Evolutionary conservation across 2,329 filamentous ascomycete species (phyloP), one percentile per base, ranked within the genome.

Genomic region (Penicillium concentricum): DNA sequence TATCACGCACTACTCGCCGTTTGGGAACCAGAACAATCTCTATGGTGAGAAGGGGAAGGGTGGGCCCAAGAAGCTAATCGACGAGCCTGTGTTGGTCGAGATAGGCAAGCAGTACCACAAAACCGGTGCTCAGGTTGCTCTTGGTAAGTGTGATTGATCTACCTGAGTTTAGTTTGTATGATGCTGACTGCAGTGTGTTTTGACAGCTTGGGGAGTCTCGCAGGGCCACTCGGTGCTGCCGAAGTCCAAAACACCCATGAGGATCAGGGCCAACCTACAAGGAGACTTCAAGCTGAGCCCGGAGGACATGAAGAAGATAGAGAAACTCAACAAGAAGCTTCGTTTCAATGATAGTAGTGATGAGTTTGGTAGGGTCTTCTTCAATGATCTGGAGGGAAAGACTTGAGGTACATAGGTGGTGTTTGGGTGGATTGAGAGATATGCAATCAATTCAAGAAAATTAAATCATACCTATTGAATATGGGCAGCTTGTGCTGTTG

Each of bases 301-400:
- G 0, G 81, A 82, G 49, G 86, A 89, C 64, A 72, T 88, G 64
- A 71, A 81, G 66, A 82, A 80, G 72, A 82, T 86, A 50, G 74
- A 78, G 38, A 65, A 59, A 0, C 74, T 87, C 20, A 84, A 88
- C 67, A 84, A 81, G 73, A 86, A 86, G 71, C 44, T 85, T 61
- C 75, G 85, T 41, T 87, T 87, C 67, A 87, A 87, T 54, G 84
- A 87, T 67, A 79, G 83, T 5, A 82, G 78, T 42, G 73, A 67
- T 7, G 74, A 72, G 22, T 87, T 87, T 73, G 79, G 82, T 3
- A 84, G 80, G 70, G 74, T 83, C 8, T 85, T 86, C 62, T 87
- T 84, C 61, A 63, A 68, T 1, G 84, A 85, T 69, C 64, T 87
- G 54, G 85, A 87, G 51, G 84, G 84, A 84, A 84, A 70, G 68